These are phyloP conservation scores for Platismatia glauca DNA, from an alignment of 495 filamentous ascomycete species.

Conservation along the genomic window DNA sequence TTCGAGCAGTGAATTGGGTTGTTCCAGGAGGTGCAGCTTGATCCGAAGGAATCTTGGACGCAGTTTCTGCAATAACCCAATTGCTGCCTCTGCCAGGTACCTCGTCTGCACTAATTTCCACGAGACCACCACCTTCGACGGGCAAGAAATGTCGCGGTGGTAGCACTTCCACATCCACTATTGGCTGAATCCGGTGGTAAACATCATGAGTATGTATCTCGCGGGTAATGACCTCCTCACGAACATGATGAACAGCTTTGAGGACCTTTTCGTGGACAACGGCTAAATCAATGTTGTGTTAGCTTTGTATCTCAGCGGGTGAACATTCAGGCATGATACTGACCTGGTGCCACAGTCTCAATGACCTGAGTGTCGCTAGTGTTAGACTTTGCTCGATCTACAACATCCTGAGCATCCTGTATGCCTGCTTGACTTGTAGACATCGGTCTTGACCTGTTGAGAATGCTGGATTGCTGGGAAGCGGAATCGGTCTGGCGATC, in stretches of 20 bases:
- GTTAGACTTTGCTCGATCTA: constrained; percentile 19
- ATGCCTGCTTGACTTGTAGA: neutral
- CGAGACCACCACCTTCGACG: constrained; percentile 27
- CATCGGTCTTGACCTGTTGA: neutral
- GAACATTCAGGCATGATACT: neutral
- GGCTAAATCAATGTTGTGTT: constrained; percentile 28
- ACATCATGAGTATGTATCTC: constrained; percentile 50
- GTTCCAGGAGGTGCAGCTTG: constrained; percentile 31
- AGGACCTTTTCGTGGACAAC: constrained; percentile 46
- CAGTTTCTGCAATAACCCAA: constrained; percentile 29
- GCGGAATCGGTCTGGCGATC: constrained; percentile 6
- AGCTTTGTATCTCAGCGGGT: neutral
- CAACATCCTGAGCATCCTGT: constrained; percentile 19
- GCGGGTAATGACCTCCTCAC: constrained; percentile 42
- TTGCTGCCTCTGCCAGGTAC: constrained; percentile 26
- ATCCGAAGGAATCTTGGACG: constrained; percentile 31
- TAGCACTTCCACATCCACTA: constrained; percentile 41
- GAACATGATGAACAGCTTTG: constrained; percentile 37
- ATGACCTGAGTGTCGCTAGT: constrained; percentile 24
- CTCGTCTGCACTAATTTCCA: constrained; percentile 24
- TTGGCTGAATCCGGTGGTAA: constrained; percentile 43
- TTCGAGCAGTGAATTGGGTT: constrained; percentile 21
- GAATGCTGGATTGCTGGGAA: constrained; percentile 9
- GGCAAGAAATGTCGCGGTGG: constrained; percentile 29
- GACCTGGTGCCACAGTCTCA: constrained; percentile 28